These are phyloP conservation scores for Entrophospora sp. DNA, from an alignment of 192 early-diverging fungal genomes.

Conservation along the genomic window DNA sequence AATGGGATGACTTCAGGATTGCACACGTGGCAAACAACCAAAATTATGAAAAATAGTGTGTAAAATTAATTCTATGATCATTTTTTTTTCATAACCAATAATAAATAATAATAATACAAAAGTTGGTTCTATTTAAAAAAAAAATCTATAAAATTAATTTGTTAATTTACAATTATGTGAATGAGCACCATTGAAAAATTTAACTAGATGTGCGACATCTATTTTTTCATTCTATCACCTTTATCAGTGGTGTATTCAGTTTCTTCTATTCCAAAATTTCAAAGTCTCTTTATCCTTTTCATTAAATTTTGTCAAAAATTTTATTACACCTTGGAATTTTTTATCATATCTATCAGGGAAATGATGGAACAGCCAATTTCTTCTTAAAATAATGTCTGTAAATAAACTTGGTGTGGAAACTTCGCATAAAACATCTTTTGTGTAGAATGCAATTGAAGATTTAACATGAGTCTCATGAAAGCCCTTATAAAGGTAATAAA, in stretches of 20 bases:
- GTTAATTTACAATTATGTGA: too few species aligned
- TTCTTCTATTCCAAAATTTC: background rate
- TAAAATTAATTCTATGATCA: too few species aligned
- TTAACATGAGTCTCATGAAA: constrained; percentile 23
- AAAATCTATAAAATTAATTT: too few species aligned
- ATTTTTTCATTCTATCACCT: background rate
- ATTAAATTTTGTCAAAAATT: background rate
- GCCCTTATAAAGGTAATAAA: constrained; percentile 31
- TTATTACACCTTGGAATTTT: constrained; percentile 22
- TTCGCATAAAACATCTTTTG: constrained; percentile 33
- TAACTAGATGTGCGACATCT: too few species aligned
- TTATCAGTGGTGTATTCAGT: background rate
- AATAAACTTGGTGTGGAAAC: constrained; percentile 27
- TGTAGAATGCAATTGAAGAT: constrained; percentile 23
- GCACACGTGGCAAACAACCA: too few species aligned
- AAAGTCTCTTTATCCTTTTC: background rate
- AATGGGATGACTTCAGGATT: too few species aligned
- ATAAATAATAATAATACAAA: too few species aligned
- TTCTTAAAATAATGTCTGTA: constrained; percentile 26
- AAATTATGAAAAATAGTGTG: too few species aligned
- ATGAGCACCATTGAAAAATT: too few species aligned
- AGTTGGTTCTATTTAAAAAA: too few species aligned
- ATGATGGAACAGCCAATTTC: constrained; percentile 37
- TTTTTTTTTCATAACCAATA: too few species aligned
- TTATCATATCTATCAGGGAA: constrained; percentile 38